Percentiles rank a stretch among this genome's conserved stretches.
These are phyloP conservation scores for Yamadazyma takamatsuzukensis DNA, from an alignment of 805 yeast species.

Conservation along the genomic window DNA sequence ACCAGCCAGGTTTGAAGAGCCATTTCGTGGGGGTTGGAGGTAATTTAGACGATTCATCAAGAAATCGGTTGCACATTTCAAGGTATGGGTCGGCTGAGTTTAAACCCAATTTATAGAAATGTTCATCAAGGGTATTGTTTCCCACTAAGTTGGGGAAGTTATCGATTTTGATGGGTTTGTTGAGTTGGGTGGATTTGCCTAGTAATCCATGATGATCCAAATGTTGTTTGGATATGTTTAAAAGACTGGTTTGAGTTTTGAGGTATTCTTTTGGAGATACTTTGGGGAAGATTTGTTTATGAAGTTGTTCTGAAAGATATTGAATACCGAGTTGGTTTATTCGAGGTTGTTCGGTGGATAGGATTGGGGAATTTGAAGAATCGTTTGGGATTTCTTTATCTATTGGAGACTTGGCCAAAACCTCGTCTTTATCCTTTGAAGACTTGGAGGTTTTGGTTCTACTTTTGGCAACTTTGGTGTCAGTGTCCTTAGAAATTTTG, in stretches of 20 bases:
- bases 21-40: constrained; percentile 37
- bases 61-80: constrained; percentile 45
- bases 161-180: constrained; percentile 54
- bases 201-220: constrained; percentile 60
- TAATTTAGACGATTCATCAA: constrained; percentile 23
- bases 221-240: constrained; percentile 57
- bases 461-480: too few relatives aligned
- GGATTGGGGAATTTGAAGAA: neutral
- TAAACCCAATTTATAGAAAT: constrained; percentile 69
- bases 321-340: constrained; percentile 80
- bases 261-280: constrained; percentile 22
- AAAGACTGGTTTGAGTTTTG: constrained; percentile 24
- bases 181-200: constrained; percentile 66
- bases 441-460: too few relatives aligned
- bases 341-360: constrained; percentile 34
- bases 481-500: too few relatives aligned
- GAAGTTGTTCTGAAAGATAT: constrained; percentile 59
- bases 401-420: too few relatives aligned
- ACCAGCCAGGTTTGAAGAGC: constrained; percentile 74
- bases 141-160: constrained; percentile 76
- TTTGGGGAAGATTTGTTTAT: constrained; percentile 56
- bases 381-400: too few relatives aligned
- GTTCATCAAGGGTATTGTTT: constrained; percentile 67
- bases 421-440: too few relatives aligned
- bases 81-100: constrained; percentile 59